phyloP scores from a whole-genome alignment of 495 filamentous ascomycete species.

The Neurospora tetraspora region DNA sequence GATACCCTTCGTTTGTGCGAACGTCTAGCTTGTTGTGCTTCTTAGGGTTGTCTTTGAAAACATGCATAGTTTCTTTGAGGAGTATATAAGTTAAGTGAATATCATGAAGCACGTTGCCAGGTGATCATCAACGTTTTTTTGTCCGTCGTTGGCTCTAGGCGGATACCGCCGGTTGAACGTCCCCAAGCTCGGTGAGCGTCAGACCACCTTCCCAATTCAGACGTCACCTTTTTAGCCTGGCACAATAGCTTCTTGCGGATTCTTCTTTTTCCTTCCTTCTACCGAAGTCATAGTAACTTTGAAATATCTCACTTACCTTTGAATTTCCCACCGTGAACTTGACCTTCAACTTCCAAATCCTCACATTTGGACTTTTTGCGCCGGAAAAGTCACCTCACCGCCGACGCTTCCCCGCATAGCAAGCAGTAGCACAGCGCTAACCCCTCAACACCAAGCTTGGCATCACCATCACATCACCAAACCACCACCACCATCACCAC shows the following conservation, averaged over 20 bases:
- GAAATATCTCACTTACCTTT: not conserved
- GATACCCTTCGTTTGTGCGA: not conserved
- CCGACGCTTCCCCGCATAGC: not conserved
- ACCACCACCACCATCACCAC: not conserved
- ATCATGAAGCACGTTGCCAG: not conserved
- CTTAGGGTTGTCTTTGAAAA: not conserved
- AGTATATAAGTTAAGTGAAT: not conserved
- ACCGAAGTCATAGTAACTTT: not conserved
- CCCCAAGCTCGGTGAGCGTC: not conserved
- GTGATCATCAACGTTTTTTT: not conserved
- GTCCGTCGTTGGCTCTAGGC: not conserved
- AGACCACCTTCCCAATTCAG: not conserved
- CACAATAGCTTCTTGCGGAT: not conserved
- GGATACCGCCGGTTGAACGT: not conserved
- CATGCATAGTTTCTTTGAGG: not conserved
- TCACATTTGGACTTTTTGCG: not conserved
- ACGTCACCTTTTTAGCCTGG: not conserved
- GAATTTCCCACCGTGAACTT: not conserved
- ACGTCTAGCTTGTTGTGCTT: not conserved
- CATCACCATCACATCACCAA: not conserved
- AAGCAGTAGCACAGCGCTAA: not conserved
- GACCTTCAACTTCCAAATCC: not conserved
- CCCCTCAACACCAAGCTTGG: not conserved
- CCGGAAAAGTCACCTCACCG: not conserved
- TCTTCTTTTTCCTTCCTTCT: not conserved